Percentiles rank a stretch among this genome's conserved stretches.
These are phyloP conservation scores for Beauveria australis DNA, from an alignment of 2,329 filamentous ascomycete genomes.

Conservation along the genomic window DNA sequence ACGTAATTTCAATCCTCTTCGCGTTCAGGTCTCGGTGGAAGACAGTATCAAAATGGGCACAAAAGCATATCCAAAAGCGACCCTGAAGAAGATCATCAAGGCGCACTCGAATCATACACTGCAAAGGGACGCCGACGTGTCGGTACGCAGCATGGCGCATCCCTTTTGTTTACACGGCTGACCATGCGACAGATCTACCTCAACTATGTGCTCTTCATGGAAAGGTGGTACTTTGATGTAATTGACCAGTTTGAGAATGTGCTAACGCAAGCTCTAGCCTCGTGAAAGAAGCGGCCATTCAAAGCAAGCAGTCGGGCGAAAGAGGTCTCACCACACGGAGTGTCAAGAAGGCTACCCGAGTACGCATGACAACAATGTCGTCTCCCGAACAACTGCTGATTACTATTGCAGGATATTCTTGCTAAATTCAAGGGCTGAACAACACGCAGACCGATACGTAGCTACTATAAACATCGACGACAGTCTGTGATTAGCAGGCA, in stretches of 20 bases:
- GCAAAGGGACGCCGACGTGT: slow-evolving; percentile 78
- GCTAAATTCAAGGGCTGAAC: slow-evolving; percentile 60
- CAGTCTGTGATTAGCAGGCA: not conserved
- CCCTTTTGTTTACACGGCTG: slow-evolving; percentile 16
- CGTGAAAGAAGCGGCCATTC: slow-evolving; percentile 71
- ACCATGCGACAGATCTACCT: slow-evolving; percentile 62
- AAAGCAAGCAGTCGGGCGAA: slow-evolving; percentile 66
- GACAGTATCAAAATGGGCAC: slow-evolving; percentile 34
- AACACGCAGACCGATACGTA: not conserved
- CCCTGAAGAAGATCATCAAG: slow-evolving; percentile 83
- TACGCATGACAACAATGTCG: slow-evolving; percentile 32
- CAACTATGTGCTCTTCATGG: slow-evolving; percentile 77
- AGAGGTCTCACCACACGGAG: slow-evolving; percentile 65
- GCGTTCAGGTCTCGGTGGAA: no score
- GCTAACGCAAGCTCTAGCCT: slow-evolving; percentile 40
- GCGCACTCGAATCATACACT: slow-evolving; percentile 73
- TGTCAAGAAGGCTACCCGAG: slow-evolving; percentile 69
- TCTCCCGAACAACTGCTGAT: not conserved
- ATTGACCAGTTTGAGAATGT: not conserved
- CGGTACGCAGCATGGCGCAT: slow-evolving; percentile 44
- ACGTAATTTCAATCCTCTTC: no score
- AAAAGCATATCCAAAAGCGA: slow-evolving; percentile 75
- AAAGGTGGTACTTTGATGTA: slow-evolving; percentile 35
- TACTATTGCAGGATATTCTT: slow-evolving; percentile 47
- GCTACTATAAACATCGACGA: not conserved